Evolutionary conservation across 2,329 filamentous ascomycete species (phyloP).

Genomic region (Hypoxylon sp.): DNA sequence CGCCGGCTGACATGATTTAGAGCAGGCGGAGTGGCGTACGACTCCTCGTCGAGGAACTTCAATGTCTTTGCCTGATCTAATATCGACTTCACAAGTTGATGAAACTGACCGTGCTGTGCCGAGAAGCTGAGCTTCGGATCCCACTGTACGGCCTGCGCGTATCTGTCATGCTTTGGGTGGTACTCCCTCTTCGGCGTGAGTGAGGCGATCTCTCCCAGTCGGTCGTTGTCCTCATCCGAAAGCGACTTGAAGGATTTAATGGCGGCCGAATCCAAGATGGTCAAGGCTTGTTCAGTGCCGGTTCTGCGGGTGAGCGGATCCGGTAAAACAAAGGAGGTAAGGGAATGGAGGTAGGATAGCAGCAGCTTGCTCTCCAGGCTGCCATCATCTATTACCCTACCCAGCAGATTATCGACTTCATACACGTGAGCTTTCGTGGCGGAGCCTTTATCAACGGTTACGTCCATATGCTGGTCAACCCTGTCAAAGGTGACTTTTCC

Average conservation of each 20-base stretch:
- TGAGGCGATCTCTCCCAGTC: conserved; percentile 54
- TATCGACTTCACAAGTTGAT: conserved; percentile 51
- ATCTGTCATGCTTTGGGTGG: conserved; percentile 56
- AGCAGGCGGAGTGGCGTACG: background rate
- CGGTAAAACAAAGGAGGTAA: conserved; percentile 64
- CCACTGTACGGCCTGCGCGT: conserved; percentile 64
- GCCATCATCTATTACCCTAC: conserved; percentile 62
- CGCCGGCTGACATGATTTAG: conserved; percentile 11
- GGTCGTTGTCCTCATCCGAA: conserved; percentile 48
- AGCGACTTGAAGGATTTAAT: conserved; percentile 61
- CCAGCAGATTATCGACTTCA: conserved; percentile 61
- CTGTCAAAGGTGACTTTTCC: conserved; percentile 19
- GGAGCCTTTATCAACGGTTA: conserved; percentile 18
- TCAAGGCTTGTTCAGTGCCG: conserved; percentile 66
- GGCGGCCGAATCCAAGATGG: conserved; percentile 61
- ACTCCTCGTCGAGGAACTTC: conserved; percentile 49
- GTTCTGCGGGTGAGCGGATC: conserved; percentile 62
- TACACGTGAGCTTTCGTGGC: conserved; percentile 50
- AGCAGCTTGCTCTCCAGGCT: conserved; percentile 64
- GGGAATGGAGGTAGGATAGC: conserved; percentile 63
- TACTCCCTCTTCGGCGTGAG: conserved; percentile 58
- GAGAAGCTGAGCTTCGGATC: conserved; percentile 52
- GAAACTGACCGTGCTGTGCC: conserved; percentile 60
- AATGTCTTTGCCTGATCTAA: conserved; percentile 50
- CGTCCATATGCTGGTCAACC: conserved; percentile 11